These are phyloP conservation scores for Backusella luteola DNA, from an alignment of 192 early-diverging fungal species.

Conservation along the genomic window DNA sequence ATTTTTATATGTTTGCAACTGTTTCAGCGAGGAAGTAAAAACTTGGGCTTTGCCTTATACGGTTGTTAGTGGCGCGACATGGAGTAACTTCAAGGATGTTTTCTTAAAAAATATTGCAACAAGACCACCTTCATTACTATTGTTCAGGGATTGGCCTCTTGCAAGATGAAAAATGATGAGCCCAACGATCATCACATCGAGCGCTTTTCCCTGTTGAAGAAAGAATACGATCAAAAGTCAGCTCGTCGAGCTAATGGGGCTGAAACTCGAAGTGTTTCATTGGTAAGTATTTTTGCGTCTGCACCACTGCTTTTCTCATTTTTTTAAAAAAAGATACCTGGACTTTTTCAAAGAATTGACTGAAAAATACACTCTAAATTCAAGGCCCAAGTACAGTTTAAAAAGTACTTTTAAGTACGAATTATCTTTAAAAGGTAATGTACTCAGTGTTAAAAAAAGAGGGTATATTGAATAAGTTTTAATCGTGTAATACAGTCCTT, in stretches of 20 bases:
- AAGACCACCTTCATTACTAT: not conserved
- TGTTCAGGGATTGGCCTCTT: not conserved
- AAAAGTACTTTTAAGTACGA: too few species aligned
- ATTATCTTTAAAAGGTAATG: too few species aligned
- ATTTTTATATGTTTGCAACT: not conserved
- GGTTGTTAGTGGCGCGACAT: not conserved
- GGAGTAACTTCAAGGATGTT: not conserved
- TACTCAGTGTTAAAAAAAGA: too few species aligned
- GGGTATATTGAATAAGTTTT: too few species aligned
- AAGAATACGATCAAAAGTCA: not conserved
- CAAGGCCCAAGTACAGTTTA: too few species aligned
- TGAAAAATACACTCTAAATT: too few species aligned
- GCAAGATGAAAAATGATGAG: not conserved
- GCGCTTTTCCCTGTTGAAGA: not conserved
- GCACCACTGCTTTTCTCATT: too few species aligned
- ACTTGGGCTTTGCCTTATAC: not conserved
- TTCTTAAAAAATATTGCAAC: not conserved
- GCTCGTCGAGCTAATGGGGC: too few species aligned
- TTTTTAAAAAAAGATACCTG: too few species aligned
- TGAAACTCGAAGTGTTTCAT: not conserved
- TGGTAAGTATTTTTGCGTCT: not conserved
- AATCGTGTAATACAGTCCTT: too few species aligned
- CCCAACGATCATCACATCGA: not conserved
- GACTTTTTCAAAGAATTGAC: too few species aligned
- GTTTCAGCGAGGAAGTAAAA: not conserved